Percentiles rank a stretch among this genome's conserved stretches.
phyloP scores from a whole-genome alignment of 805 yeast species.

The Nakazawaea laoshanensis region DNA sequence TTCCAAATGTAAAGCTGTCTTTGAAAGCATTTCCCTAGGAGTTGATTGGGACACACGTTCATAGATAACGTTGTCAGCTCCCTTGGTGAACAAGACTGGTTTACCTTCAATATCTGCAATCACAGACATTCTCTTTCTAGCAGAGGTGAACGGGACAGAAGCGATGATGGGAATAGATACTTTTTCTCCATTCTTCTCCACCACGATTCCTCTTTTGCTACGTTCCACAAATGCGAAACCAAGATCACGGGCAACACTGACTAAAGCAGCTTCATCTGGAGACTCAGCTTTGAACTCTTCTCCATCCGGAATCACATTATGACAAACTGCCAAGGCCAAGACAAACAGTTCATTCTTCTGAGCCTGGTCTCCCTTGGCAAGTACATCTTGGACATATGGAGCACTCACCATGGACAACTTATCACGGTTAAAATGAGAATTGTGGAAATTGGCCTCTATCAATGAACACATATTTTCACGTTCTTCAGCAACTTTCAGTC shows the following conservation, averaged over 20 bases:
- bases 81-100: constrained; percentile 46
- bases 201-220: constrained; percentile 35
- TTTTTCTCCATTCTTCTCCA: constrained; percentile 37
- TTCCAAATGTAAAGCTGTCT: constrained; percentile 68
- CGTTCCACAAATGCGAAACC: constrained; percentile 58
- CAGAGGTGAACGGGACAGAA: constrained; percentile 56
- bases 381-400: constrained; percentile 46
- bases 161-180: constrained; percentile 43
- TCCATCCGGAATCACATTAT: constrained; percentile 61
- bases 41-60: constrained; percentile 26
- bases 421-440: constrained; percentile 42
- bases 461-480: constrained; percentile 47
- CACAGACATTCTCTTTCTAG: constrained; percentile 75
- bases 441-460: constrained; percentile 25
- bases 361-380: constrained; percentile 31
- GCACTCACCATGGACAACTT: constrained; percentile 56
- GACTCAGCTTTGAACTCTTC: constrained; percentile 64
- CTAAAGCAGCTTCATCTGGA: constrained; percentile 78
- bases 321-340: constrained; percentile 63
- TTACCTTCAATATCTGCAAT: constrained; percentile 38
- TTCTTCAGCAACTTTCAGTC: constrained; percentile 47
- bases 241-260: constrained; percentile 65
- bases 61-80: constrained; percentile 71
- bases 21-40: constrained; percentile 38
- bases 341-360: constrained; percentile 48